Conservation (phyloP, 108 stramenopile species). For the Pseudonitzschia multiseries region DNA sequence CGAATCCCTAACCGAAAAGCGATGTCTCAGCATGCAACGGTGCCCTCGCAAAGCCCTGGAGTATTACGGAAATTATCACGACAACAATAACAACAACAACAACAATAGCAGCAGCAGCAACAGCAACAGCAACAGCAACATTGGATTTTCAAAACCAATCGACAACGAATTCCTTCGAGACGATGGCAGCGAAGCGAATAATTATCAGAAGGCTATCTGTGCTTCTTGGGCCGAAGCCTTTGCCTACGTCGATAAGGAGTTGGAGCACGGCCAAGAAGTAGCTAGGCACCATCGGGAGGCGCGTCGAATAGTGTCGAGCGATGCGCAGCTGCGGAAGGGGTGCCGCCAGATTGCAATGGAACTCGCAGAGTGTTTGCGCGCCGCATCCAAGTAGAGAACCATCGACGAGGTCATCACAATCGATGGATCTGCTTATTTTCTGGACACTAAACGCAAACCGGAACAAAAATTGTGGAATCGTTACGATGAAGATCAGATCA, state of each 20-base stretch:
- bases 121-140: neutral
- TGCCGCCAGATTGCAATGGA: constrained; percentile 37
- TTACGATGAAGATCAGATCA: too few relatives aligned
- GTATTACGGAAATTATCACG: constrained; percentile 31
- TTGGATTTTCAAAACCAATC: neutral
- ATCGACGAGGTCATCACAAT: neutral
- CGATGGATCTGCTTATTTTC: neutral
- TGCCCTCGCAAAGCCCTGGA: constrained; percentile 42
- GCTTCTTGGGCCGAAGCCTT: constrained; percentile 46
- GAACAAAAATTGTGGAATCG: neutral
- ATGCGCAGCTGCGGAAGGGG: constrained; percentile 26
- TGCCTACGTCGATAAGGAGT: constrained; percentile 34
- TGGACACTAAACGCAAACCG: neutral
- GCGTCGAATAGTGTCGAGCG: constrained; percentile 25
- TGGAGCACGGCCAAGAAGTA: constrained; percentile 27
- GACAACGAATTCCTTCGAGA: neutral
- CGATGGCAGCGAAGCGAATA: neutral
- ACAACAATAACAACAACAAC: neutral
- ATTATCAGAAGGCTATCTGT: constrained; percentile 30
- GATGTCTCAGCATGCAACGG: constrained; percentile 37
- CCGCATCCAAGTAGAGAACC: neutral
- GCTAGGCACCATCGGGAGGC: constrained; percentile 33
- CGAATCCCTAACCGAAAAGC: constrained; percentile 40
- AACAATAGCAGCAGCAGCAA: neutral
- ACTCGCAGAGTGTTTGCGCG: constrained; percentile 34